Evolutionary conservation across 371 early-diverging fungal genomes (phyloP), one percentile per base, ranked within the genome.

Genomic region (Mucor plumbeus): DNA sequence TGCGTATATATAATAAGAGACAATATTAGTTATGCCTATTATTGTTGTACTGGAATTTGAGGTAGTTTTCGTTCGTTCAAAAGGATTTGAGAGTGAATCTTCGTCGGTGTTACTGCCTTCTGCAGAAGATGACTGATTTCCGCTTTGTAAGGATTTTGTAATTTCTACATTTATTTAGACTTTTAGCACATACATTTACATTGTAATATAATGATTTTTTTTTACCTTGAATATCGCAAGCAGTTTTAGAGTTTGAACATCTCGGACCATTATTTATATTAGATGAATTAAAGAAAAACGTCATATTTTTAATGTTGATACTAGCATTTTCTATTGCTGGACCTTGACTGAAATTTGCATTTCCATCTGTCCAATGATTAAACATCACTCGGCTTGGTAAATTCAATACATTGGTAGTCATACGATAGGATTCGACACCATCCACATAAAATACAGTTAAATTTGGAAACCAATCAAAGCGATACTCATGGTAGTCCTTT

Each of bases 321-420:
- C 41, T 44, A 0, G 80, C 75, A 50, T 77, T 62, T 54, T 72
- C 57, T 11, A 38, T 55, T 7, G 72, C 71, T 19, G 81, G 78
- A 1, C 74, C 74, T 40, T 78, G 73, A 56, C 81, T 77, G 41
- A 73, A 83, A 6, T 77, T 73, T 14, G 73, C 69, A 31, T 83
- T 79, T 14, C 84, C 81, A 60, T 83, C 81, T n/a, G 81, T 73
- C 84, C 84, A 83, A 60, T 81, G 79, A 56, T 83, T 81, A 15
- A 83, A 61, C 62, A 79, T 70, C 21, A 79, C 44, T 44, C 77
- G 40, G 35, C 80, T 77, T 1, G 84, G 80, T 6, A 38, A 10
- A 4, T 36, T 10, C 9, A 79, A 69, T 8, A 83, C 67, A 43
- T 74, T 78, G 7, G 73, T 72, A 7, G 60, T 74, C 48, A 78